These are phyloP conservation scores for Auricularia cornea DNA, from an alignment of 768 basidiomycete species.

Conservation along the genomic window DNA sequence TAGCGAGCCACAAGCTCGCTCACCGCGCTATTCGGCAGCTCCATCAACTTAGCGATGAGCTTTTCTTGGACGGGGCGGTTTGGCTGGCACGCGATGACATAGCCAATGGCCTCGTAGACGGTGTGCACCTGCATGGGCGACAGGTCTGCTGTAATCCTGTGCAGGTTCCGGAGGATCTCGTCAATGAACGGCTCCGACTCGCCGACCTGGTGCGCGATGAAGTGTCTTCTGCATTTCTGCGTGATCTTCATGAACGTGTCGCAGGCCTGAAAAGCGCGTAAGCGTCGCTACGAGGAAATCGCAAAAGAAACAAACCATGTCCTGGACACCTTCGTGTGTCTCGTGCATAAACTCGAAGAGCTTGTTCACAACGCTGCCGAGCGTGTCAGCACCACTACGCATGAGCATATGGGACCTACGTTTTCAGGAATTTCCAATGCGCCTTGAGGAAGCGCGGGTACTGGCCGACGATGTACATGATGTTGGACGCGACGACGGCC, in stretches of 20 bases:
- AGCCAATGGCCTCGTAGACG: slow-evolving; percentile 43
- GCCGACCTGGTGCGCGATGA: slow-evolving; percentile 42
- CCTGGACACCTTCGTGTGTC: slow-evolving; percentile 40
- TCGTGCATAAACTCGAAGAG: slow-evolving; percentile 49
- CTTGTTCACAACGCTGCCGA: slow-evolving; percentile 38
- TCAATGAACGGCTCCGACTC: slow-evolving; percentile 46
- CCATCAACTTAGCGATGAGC: slow-evolving; percentile 41
- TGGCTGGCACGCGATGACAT: slow-evolving; percentile 44
- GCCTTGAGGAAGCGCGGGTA: slow-evolving; percentile 46
- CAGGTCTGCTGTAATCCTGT: slow-evolving; percentile 38
- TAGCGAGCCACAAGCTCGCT: too few species aligned
- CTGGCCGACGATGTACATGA: slow-evolving; percentile 42
- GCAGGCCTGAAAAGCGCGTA: slow-evolving; percentile 41
- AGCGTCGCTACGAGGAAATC: slow-evolving; percentile 4
- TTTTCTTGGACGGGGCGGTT: slow-evolving; percentile 40
- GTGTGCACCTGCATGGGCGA: slow-evolving; percentile 39
- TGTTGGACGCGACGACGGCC: slow-evolving; percentile 33
- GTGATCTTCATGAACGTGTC: slow-evolving; percentile 49
- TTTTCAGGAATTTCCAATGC: slow-evolving; percentile 49
- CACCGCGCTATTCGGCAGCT: slow-evolving; percentile 39
- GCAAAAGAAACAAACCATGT: neutral
- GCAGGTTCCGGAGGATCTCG: slow-evolving; percentile 39
- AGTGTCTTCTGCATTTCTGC: slow-evolving; percentile 41
- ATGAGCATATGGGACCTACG: slow-evolving; percentile 7
- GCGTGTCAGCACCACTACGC: neutral